phyloP scores from a whole-genome alignment of 2,329 filamentous ascomycete genomes.

The Aspergillus proliferans region DNA sequence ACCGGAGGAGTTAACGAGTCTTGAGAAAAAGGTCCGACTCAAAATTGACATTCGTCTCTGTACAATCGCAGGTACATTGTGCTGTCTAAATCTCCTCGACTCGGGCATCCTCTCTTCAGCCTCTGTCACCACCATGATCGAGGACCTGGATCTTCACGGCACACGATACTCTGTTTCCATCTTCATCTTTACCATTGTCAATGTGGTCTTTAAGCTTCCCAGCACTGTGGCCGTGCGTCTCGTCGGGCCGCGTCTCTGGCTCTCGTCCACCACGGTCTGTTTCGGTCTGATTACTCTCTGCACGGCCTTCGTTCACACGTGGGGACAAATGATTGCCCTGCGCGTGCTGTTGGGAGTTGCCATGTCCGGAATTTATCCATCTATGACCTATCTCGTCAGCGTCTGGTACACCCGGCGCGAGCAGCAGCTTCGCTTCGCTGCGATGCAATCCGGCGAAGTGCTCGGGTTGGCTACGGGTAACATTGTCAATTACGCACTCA shows the following conservation, averaged over 20 bases:
- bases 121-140: slow-evolving; percentile 62
- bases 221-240: slow-evolving; percentile 61
- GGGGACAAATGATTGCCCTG: slow-evolving; percentile 64
- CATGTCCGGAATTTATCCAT: slow-evolving; percentile 47
- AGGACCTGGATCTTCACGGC: slow-evolving; percentile 58
- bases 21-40: slow-evolving; percentile 48
- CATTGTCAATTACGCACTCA: slow-evolving; percentile 65
- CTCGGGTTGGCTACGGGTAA: slow-evolving; percentile 59
- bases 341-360: slow-evolving; percentile 60
- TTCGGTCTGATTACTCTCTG: slow-evolving; percentile 63
- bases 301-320: slow-evolving; percentile 61
- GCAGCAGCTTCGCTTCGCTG: slow-evolving; percentile 60
- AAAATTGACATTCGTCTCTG: slow-evolving; percentile 65
- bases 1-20: slow-evolving; percentile 13
- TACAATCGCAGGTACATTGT: slow-evolving; percentile 65
- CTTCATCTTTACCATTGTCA: slow-evolving; percentile 66
- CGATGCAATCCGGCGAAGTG: slow-evolving; percentile 60
- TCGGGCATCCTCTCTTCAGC: slow-evolving; percentile 64
- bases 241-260: slow-evolving; percentile 59
- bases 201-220: slow-evolving; percentile 62
- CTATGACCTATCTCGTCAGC: slow-evolving; percentile 42
- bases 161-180: slow-evolving; percentile 64
- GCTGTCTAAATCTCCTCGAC: slow-evolving; percentile 63
- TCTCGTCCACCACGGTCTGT: slow-evolving; percentile 52
- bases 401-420: slow-evolving; percentile 59